These are phyloP conservation scores for Alternaria longipes DNA, from an alignment of 2,329 filamentous ascomycete species.

Conservation along the genomic window DNA sequence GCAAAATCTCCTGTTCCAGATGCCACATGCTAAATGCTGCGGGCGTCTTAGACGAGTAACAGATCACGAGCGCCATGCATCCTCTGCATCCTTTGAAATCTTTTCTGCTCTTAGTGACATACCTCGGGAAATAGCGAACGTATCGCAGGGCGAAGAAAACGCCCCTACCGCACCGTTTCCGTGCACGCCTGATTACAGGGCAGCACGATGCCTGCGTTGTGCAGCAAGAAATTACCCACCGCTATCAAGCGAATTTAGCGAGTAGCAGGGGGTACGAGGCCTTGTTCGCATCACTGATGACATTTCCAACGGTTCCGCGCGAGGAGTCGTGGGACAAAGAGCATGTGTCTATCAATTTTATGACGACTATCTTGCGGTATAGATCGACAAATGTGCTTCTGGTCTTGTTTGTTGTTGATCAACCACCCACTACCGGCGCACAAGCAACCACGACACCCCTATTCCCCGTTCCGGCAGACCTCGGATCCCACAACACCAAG, in stretches of 20 bases:
- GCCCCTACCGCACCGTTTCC: slow-evolving; percentile 16
- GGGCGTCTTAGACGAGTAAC: background rate
- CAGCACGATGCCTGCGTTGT: slow-evolving; percentile 1
- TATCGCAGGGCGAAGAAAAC: background rate
- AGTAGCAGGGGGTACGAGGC: background rate
- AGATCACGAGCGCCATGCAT: slow-evolving; percentile 16
- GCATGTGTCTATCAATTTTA: background rate
- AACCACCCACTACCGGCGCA: background rate
- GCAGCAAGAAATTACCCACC: slow-evolving; percentile 8
- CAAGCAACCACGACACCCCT: background rate
- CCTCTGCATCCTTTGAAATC: slow-evolving; percentile 3
- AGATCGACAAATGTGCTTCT: slow-evolving; percentile 2
- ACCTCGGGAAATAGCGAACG: slow-evolving; percentile 8
- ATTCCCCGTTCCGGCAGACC: slow-evolving; percentile 5
- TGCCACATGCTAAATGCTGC: background rate
- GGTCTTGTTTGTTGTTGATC: slow-evolving; percentile 1
- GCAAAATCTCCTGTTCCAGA: background rate
- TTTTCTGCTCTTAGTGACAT: slow-evolving; percentile 11
- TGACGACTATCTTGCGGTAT: background rate
- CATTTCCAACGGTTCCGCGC: background rate
- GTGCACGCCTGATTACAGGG: slow-evolving; percentile 9
- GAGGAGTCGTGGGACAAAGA: background rate
- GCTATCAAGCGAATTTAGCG: background rate
- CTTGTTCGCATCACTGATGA: background rate
- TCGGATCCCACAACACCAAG: slow-evolving; percentile 10